phyloP scores from a whole-genome alignment of 352 stramenopile genomes.

The Globisporangium splendens region DNA sequence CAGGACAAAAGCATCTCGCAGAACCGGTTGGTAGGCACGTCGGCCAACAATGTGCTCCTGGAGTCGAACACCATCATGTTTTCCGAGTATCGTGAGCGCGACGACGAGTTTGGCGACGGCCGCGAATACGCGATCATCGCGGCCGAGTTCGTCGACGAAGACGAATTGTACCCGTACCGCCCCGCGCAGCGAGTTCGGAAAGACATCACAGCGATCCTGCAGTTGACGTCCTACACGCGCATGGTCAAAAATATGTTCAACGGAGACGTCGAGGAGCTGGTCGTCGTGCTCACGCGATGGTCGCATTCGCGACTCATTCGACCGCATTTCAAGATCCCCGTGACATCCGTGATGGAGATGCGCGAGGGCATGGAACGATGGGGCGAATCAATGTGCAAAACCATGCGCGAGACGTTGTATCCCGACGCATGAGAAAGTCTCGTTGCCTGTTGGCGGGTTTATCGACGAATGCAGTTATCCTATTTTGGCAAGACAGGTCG shows the following conservation, averaged over 20 bases:
- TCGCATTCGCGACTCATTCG: conserved; percentile 27
- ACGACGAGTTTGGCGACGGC: conserved; percentile 20
- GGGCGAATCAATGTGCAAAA: conserved; percentile 39
- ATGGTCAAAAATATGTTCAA: conserved; percentile 14
- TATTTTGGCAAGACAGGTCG: no score
- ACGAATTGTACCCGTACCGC: conserved; percentile 48
- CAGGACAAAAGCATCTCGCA: conserved; percentile 36
- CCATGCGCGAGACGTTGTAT: conserved; percentile 27
- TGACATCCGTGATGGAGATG: conserved; percentile 28
- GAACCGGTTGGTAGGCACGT: conserved; percentile 44
- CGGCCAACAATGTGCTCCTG: conserved; percentile 23
- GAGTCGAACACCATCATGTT: conserved; percentile 49
- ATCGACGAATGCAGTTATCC: no score
- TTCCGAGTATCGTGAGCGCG: conserved; percentile 24
- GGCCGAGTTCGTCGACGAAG: conserved; percentile 38
- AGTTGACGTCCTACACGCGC: conserved; percentile 16
- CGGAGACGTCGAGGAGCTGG: conserved; percentile 19
- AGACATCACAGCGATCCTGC: conserved; percentile 31
- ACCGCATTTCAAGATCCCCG: conserved; percentile 23
- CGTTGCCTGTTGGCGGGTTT: conserved; percentile 17
- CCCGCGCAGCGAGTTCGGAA: conserved; percentile 34
- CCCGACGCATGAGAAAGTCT: conserved; percentile 15
- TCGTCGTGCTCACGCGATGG: conserved; percentile 43
- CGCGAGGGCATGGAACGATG: conserved; percentile 37
- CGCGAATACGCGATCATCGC: conserved; percentile 32